Conservation (phyloP, 2,329 filamentous ascomycete species). For the Nigrospora sphaerica region DNA sequence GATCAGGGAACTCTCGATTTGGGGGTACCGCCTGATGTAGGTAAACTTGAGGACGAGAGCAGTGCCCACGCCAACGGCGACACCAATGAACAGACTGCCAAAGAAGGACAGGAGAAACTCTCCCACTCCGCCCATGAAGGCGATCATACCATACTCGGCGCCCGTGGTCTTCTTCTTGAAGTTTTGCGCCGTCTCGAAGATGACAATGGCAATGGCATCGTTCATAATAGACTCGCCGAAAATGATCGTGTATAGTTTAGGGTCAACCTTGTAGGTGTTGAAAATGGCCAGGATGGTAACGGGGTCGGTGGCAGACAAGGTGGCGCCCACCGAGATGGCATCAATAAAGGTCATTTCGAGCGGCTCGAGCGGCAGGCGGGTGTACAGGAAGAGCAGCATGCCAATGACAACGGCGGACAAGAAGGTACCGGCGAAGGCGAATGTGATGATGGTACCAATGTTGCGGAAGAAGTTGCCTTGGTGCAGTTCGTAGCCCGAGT, state of each 20-base stretch:
- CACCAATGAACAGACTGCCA: conserved; percentile 82
- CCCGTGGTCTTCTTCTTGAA: conserved; percentile 73
- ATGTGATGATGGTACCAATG: conserved; percentile 93
- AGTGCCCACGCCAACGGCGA: conserved; percentile 78
- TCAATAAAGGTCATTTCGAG: conserved; percentile 87
- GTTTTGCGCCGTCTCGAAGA: conserved; percentile 95
- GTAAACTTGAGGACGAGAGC: conserved; percentile 92
- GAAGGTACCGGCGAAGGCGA: conserved; percentile 95
- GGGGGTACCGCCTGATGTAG: conserved; percentile 82
- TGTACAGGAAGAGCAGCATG: conserved; percentile 82
- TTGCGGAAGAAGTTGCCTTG: conserved; percentile 99
- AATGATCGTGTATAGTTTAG: conserved; percentile 96
- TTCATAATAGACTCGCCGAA: conserved; percentile 98
- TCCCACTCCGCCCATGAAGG: conserved; percentile 83
- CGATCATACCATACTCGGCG: conserved; percentile 68
- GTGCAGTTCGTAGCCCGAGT: conserved; percentile 93
- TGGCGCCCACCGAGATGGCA: conserved; percentile 92
- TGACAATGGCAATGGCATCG: conserved; percentile 95
- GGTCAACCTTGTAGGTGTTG: conserved; percentile 98
- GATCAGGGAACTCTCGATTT: conserved; percentile 93
- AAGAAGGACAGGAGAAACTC: conserved; percentile 97
- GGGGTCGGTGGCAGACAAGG: conserved; percentile 91
- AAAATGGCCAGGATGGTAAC: conserved; percentile 98
- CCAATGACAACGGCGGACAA: conserved; percentile 95
- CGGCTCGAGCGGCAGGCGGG: conserved; percentile 76